Evolutionary conservation across 768 basidiomycete species (phyloP).

Genomic region (Mycena epipterygia): DNA sequence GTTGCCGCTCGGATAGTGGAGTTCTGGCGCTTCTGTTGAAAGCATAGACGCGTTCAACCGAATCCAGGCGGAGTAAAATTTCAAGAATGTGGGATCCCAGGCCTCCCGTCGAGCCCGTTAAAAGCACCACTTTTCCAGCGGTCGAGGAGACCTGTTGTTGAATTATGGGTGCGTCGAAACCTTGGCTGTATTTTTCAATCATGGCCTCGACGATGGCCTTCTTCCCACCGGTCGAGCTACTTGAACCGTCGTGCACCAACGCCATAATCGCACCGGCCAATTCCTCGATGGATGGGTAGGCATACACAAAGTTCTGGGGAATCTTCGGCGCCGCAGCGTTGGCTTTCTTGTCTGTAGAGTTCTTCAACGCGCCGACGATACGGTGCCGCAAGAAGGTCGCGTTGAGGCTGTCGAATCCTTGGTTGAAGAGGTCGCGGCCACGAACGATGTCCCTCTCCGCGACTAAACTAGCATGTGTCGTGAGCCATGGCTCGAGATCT

Average conservation of each 20-base stretch:
- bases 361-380: constrained; percentile 48
- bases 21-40: too few species aligned
- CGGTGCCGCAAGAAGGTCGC: constrained; percentile 55
- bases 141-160: constrained; percentile 27
- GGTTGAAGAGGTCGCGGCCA: constrained; percentile 46
- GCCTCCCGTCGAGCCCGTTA: constrained; percentile 39
- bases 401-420: constrained; percentile 54
- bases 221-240: too few species aligned
- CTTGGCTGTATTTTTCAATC: constrained; percentile 51
- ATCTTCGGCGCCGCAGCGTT: constrained; percentile 28
- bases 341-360: constrained; percentile 16
- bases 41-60: too few species aligned
- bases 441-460: constrained; percentile 25
- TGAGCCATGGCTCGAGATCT: constrained; percentile 40
- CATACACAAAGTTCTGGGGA: constrained; percentile 48
- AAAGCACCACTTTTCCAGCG: constrained; percentile 46
- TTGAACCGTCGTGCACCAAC: constrained; percentile 34
- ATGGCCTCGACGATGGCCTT: too few species aligned
- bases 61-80: too few species aligned
- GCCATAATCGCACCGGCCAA: constrained; percentile 47
- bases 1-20: too few species aligned
- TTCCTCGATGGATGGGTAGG: constrained; percentile 43
- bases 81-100: constrained; percentile 47
- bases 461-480: constrained; percentile 36
- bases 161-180: constrained; percentile 32